Percentiles rank a stretch among this genome's conserved stretches.
Evolutionary conservation across 2,329 filamentous ascomycete genomes (phyloP).

Genomic region (Aspergillus sp.): DNA sequence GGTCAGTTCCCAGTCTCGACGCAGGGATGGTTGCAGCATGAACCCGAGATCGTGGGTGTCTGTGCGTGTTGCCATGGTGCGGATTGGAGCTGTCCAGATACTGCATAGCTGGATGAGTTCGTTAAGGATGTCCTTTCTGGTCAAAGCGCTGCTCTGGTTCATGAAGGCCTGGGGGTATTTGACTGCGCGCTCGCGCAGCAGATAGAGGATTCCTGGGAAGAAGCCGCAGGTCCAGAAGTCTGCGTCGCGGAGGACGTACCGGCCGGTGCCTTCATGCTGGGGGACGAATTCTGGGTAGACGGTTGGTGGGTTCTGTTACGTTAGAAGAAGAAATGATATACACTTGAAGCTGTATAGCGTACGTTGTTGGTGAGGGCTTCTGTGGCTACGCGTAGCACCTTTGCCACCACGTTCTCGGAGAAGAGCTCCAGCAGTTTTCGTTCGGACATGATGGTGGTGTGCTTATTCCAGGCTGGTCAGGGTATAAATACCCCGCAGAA

Average conservation of each 20-base stretch:
- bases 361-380: slow-evolving; percentile 12
- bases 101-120: slow-evolving; percentile 10
- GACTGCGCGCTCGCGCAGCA: slow-evolving; percentile 17
- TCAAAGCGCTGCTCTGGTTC: neutral
- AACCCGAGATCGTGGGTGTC: slow-evolving; percentile 58
- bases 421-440: slow-evolving; percentile 3
- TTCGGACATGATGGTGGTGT: too few species aligned
- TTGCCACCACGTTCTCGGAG: slow-evolving; percentile 17
- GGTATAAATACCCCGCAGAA: too few species aligned
- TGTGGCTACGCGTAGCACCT: slow-evolving; percentile 12
- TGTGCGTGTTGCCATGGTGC: slow-evolving; percentile 35
- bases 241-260: slow-evolving; percentile 15
- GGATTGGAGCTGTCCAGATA: slow-evolving; percentile 18
- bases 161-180: slow-evolving; percentile 8
- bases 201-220: slow-evolving; percentile 21
- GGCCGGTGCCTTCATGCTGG: slow-evolving; percentile 8
- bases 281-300: slow-evolving; percentile 15
- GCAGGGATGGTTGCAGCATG: slow-evolving; percentile 51
- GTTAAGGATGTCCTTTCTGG: too few species aligned
- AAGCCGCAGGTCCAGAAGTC: slow-evolving; percentile 28
- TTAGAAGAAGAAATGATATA: neutral
- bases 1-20: slow-evolving; percentile 50
- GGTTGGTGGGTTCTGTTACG: neutral
- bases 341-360: too few species aligned
- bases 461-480: too few species aligned